Base-by-base conservation (phyloP, 2,329 filamentous ascomycete genomes). In the Claviceps quebecensis region DNA sequence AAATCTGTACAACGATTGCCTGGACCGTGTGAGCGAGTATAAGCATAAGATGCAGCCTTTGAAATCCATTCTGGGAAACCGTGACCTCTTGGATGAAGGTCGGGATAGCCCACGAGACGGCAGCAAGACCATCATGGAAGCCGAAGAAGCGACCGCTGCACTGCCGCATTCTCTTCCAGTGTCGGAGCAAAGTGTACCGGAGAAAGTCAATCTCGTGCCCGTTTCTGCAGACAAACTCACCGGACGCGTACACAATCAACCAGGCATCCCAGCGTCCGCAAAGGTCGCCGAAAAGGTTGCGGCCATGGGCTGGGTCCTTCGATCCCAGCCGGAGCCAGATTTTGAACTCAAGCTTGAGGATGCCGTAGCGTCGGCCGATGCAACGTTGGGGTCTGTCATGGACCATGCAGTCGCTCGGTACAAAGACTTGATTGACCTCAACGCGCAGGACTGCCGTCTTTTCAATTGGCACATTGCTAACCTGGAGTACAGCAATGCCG, bases 401-500 rank as follows among this genome's bases (percentile, higher is more conserved):
- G 88, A 98, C 61, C 83, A 89, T 57, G 87, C 89, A n/a, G 83
- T 98, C 54, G 77, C 77, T 17, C 90, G 97, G 65, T 98, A 95
- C 64, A 84, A 86, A 60, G 74, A 78, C 36, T 77, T 98, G 47
- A 76, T 97, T 29, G 84, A 95, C 53, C 70, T 98, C 49, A 87
- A 82, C 14, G 79, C 90, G 1, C 86, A 88, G 62, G 93, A 98
- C 61, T 83, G 95, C 67, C 81, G 93, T 45, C 73, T 98, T 16
- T 77, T 97, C 61, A 98, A 96, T 62, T 98, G 93, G 93, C 94
- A 98, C 67, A 86, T 96, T 65, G 94, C 94, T 57, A 98, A 98
- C 63, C 76, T 98, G 14, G 93, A 98, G 67, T 98, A 98, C 63
- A 94, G 91, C 56, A 98, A 97, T 65, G 93, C 93, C 2, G 87